Evolutionary conservation across 2,329 filamentous ascomycete species (phyloP), one percentile per base, ranked within the genome.

Genomic region (Colletotrichum aenigma): DNA sequence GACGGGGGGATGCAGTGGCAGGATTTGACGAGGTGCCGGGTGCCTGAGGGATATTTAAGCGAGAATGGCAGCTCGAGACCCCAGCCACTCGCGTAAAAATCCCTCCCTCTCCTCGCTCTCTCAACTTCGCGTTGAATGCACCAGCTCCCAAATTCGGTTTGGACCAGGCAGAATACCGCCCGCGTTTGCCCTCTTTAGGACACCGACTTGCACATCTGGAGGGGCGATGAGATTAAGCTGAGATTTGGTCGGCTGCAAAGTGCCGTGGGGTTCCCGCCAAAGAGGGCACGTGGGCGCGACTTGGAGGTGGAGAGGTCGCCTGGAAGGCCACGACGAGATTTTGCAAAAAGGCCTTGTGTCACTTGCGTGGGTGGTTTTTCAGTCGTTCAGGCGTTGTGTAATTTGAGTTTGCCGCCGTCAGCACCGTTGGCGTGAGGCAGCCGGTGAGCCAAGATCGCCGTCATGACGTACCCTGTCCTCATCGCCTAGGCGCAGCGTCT

Each of bases 41-140:
- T 38, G 60, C n/a, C 7, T 58, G 66, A 30, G 71, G 58, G 71
- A 70, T 70, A 74, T 60, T 70, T 74, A 38, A 74, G 67, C 71
- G 71, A 74, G 48, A 18, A 18, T 36, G 66, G 43, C 66, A 32
- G 30, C 36, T 36, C n/a, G 13, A 28, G 6, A 26, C 67, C 67
- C 58, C 43, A 26, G 43, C 43, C 26, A 28, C 58, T 69, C 65
- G 52, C 16, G 16, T 71, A 60, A 48, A 58, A 34, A 60, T 60
- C 32, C 70, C 56, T 65, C 38, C 65, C 30, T 36, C 43, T 13
- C 6, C 16, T n/a, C 65, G 7, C 15, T 3, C 21, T 38, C 61
- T 64, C n/a, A n/a, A 24, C 16, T n/a, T 36, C 30, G 30, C 34
- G 28, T 64, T 34, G 30, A 43, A 26, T 6, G 55, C 26, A 58